Base-by-base conservation (phyloP, 176 grass and related monocot species). In the Triticum turgidum region DNA sequence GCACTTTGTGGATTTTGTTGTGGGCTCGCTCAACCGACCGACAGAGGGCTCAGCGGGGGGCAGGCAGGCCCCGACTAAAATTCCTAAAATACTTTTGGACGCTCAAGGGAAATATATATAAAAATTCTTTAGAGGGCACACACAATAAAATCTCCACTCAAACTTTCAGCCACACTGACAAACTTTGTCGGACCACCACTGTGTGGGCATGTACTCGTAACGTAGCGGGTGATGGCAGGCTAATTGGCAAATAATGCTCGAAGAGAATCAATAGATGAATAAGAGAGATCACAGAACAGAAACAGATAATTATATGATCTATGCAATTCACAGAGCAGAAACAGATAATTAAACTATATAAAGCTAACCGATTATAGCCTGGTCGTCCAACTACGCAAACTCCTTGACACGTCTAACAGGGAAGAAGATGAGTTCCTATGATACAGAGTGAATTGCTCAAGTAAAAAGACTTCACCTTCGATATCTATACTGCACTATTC, bases 391-490 rank as follows among this genome's bases (percentile, higher is more conserved):
- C 72, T 45, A 59, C 61, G 22, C 69, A 41, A 69, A 44, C 25
- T 61, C 77, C 34, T 45, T 47, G 59, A 17, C 68, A 54, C 51
- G 51, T 54, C 51, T 54, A 54, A 54, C 51, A 54, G 15, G 51
- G 51, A 54, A 54, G 51, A 82, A 61, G 59, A 39, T 52, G 18
- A 52, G 38, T 18, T 25, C 25, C 14, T 18, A 76, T 79, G 76
- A 84, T 13, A 56, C 37, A 61, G 13, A 71, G 27, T 5, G 69
- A 74, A 75, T 30, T 11, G 73, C 30, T 65, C 12, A 20, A 45
- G 27, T 75, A 56, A 73, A 80, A 30, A 91, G 73, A 45, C 54
- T 71, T 32, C 21, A 90, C 83, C 18, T 66, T 74, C 18, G 4
- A 87, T 61, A 74, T 80, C 35, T 90, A 71, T 61, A 56, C 47